Percentiles rank a stretch among this genome's conserved stretches.
Evolutionary conservation across 2,329 filamentous ascomycete genomes (phyloP).

Genomic region (Exophiala alcalophila): DNA sequence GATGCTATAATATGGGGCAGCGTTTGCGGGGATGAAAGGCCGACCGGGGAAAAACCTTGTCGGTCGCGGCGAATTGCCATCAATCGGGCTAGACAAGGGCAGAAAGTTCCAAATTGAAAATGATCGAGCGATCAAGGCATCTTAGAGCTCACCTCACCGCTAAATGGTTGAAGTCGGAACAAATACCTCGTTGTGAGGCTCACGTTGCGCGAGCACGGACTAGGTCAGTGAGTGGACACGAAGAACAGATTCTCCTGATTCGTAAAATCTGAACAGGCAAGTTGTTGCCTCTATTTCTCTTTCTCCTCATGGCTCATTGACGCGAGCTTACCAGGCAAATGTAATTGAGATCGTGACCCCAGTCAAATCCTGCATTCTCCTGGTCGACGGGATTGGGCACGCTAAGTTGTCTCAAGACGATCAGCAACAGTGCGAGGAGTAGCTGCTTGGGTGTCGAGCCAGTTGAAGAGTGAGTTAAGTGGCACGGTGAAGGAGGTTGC

Average conservation of each 20-base stretch:
- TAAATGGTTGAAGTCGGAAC: no score
- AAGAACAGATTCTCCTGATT: slow-evolving; percentile 34
- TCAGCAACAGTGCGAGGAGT: no score
- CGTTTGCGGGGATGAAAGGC: neutral
- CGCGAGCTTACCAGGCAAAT: no score
- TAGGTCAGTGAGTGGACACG: slow-evolving; percentile 29
- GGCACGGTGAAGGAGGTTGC: no score
- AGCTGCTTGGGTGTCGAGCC: slow-evolving; percentile 14
- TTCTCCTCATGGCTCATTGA: slow-evolving; percentile 34
- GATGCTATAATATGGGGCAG: neutral
- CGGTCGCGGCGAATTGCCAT: neutral
- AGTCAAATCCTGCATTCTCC: no score
- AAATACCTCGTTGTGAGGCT: no score
- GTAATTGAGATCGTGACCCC: no score
- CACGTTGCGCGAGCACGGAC: no score
- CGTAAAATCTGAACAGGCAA: slow-evolving; percentile 33
- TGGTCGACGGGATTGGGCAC: no score
- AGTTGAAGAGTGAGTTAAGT: neutral
- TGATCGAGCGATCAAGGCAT: neutral
- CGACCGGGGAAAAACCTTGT: neutral
- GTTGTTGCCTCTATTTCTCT: slow-evolving; percentile 29
- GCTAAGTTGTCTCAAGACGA: no score
- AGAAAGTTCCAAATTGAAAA: no score
- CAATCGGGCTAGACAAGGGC: no score
- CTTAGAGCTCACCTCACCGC: neutral